Conservation (phyloP, 495 filamentous ascomycete genomes). For the Poronia punctata region DNA sequence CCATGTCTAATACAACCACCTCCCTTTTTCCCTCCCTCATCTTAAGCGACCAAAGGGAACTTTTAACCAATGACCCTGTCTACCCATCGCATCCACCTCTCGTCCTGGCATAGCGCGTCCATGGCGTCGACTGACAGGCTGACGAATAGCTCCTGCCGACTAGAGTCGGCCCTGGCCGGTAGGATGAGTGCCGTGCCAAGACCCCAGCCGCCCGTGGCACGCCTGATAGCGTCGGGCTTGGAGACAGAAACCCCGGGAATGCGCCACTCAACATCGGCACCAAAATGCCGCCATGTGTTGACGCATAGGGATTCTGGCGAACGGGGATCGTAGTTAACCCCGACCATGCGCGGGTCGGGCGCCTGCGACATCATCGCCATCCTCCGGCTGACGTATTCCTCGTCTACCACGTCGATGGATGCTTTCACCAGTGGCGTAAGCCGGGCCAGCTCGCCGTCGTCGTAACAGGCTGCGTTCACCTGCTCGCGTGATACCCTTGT, state of each 20-base stretch:
- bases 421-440: constrained; percentile 18
- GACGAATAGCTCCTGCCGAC: constrained; percentile 24
- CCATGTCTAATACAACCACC: constrained; percentile 3
- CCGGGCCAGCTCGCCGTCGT: constrained; percentile 14
- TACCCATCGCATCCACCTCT: constrained; percentile 27
- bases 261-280: constrained; percentile 26
- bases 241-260: constrained; percentile 26
- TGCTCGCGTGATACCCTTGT: constrained; percentile 14
- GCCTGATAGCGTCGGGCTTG: constrained; percentile 26
- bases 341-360: constrained; percentile 27
- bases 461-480: constrained; percentile 13
- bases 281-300: constrained; percentile 32
- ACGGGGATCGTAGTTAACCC: constrained; percentile 27
- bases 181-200: constrained; percentile 27
- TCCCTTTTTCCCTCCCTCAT: constrained; percentile 2
- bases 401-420: constrained; percentile 25
- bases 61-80: constrained; percentile 27
- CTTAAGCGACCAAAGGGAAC: no score
- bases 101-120: constrained; percentile 25
- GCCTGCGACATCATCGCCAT: constrained; percentile 24
- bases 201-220: constrained; percentile 24
- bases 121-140: constrained; percentile 28
- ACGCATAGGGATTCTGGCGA: constrained; percentile 24
- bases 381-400: constrained; percentile 23
- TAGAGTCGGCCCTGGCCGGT: constrained; percentile 21